A percentile compares a stretch with the other conserved stretches of the same genome.
Evolutionary conservation across 2,329 filamentous ascomycete species (phyloP).

Genomic region (Cladobotryum mycophilum): DNA sequence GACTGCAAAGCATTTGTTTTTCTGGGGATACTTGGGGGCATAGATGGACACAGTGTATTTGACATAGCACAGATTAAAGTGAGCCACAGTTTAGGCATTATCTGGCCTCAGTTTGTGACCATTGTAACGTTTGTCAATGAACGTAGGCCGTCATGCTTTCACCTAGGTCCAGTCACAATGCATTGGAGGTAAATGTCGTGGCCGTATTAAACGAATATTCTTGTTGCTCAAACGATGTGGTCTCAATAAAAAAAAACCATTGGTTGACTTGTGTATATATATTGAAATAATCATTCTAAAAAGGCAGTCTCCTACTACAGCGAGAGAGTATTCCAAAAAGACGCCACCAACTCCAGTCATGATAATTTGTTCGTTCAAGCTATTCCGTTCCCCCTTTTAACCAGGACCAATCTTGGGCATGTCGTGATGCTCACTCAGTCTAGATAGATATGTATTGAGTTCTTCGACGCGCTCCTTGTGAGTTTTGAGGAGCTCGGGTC

Average conservation of each 20-base stretch:
- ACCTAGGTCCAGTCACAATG: no score
- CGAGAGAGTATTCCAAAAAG: constrained; percentile 17
- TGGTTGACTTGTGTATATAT: no score
- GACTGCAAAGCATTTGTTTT: constrained; percentile 2
- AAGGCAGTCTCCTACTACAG: not conserved
- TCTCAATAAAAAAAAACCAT: no score
- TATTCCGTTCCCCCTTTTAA: constrained; percentile 23
- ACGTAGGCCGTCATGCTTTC: no score
- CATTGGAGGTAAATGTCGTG: no score
- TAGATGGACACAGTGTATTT: constrained; percentile 8
- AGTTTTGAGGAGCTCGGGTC: constrained; percentile 81
- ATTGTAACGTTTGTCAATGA: no score
- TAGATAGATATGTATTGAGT: constrained; percentile 86
- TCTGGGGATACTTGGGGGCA: not conserved
- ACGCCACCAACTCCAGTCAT: no score
- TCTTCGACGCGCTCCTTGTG: constrained; percentile 97
- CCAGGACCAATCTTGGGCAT: constrained; percentile 70
- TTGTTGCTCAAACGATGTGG: no score
- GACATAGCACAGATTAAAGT: constrained; percentile 3
- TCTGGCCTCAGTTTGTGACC: no score
- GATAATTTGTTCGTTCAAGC: no score
- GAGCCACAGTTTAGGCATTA: no score
- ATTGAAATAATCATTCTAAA: not conserved
- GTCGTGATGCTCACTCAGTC: constrained; percentile 93
- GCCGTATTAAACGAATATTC: no score